Evolutionary conservation across 2,329 filamentous ascomycete genomes (phyloP), one percentile per base, ranked within the genome.

Genomic region (Cyphellophora europaea): DNA sequence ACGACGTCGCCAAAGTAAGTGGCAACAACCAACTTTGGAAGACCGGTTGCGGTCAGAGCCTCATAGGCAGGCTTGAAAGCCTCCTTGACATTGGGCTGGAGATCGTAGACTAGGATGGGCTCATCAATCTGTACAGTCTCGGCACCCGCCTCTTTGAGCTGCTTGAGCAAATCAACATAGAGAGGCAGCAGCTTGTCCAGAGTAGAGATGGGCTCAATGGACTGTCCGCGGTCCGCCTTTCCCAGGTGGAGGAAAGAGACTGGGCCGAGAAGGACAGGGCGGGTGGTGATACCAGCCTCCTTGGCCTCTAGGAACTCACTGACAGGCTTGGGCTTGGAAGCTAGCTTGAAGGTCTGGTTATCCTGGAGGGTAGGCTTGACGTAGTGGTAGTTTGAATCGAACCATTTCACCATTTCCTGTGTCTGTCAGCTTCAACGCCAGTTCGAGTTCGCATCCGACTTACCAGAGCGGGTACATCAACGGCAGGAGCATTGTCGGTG

Each of bases 371-470:
- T 95, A 48, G 91, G 91, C 80, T 96, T 96, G 71, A 96, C 91
- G 67, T 98, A 98, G 77, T 96, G 91, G 81, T 98, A 98, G 82
- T 98, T 98, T 50, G 87, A 94, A 76, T 98, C 91, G 62, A 98
- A 98, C 91, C 91, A 98, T 77, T 98, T 98, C 56, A 98, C 91
- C 91, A 98, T 98, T 77, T 98, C 91, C 71, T 72, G 41, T 18
- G 41, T 11, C 21, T 13, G 31, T 42, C 32, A 40, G 42, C 12
- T n/a, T n/a, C n/a, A n/a, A n/a, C n/a, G n/a, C n/a, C n/a, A n/a
- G n/a, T n/a, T n/a, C 11, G 11, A 13, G 25, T 33, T 53, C 44
- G n/a, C 43, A 10, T 11, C 18, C 30, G 13, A 59, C 67, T 54
- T 63, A 74, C 71, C 67, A 94, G 72, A 58, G 74, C 77, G 53